Evolutionary conservation across 371 early-diverging fungal species (phyloP), one percentile per base, ranked within the genome.

Genomic region (Haplosporangium sp.): DNA sequence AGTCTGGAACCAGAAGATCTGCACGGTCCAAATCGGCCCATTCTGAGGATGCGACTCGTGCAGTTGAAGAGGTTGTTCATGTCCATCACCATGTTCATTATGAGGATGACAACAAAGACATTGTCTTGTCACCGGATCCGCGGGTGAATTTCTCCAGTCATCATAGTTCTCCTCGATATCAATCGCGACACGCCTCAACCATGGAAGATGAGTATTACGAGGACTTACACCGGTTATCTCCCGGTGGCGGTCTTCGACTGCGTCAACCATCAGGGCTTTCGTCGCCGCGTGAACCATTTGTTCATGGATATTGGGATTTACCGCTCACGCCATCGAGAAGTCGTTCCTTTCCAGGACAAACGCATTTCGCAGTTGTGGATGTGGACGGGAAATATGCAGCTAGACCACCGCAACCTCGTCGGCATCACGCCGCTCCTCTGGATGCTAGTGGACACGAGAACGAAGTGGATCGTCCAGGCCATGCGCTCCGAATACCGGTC

Each of bases 1-100:
- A 20, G 40, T 67, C 69, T 14, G 16, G 23, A 41, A 1, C 29
- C 18, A 40, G 11, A 10, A 41, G 36, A 29, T 29, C 29, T 7
- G 36, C 57, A 12, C 59, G 52, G 11, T 62, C 69, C 40, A 69
- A 61, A 42, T 61, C 65, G 11, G 48, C 38, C 5, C 54, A 29
- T 18, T 18, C 16, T 23, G 59, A 38, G 6, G 64, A 63, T 3
- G 18, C 29, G n/a, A 56, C 38, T n/a, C 60, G 43, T 14, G 4
- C 37, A 37, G 43, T 55, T 14, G 74, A 68, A 29, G 69, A 74
- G 13, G 69, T 76, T 38, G 69, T 76, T 21, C 76, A 76, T 36
- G 66, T 76, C 40, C 76, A 76, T 20, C 76, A 70, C 43, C 75
- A 69, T 20, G 63, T 67, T 36, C 63, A 76, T 40, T 76, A 69